Conservation (phyloP, 306 rosid species). For the Prosopis cineraria region DNA sequence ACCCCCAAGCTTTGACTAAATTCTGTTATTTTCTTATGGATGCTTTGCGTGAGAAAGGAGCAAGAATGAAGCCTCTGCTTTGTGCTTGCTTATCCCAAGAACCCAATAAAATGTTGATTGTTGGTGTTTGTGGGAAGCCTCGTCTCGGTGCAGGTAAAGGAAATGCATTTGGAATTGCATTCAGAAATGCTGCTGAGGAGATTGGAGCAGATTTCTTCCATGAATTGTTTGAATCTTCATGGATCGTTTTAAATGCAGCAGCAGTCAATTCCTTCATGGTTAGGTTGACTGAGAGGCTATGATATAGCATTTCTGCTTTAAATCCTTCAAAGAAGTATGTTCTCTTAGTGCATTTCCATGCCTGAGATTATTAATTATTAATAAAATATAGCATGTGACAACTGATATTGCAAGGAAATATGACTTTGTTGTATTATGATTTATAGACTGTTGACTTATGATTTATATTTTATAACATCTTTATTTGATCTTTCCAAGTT, state of each 20-base stretch:
- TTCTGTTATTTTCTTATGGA: conserved; percentile 94
- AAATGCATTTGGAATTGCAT: conserved; percentile 84
- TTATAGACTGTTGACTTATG: conserved; percentile 20
- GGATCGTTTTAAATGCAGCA: conserved; percentile 80
- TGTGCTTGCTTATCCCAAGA: conserved; percentile 94
- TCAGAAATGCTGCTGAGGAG: conserved; percentile 79
- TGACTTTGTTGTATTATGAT: conserved; percentile 33
- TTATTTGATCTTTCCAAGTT: conserved; percentile 24
- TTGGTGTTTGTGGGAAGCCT: conserved; percentile 96
- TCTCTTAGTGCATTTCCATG: conserved; percentile 28
- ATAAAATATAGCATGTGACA: conserved; percentile 27
- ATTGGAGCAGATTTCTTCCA: conserved; percentile 79
- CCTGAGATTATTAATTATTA: conserved; percentile 36
- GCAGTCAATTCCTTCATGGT: conserved; percentile 87
- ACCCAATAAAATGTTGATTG: conserved; percentile 70
- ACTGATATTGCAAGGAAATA: conserved; percentile 29
- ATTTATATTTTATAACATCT: conserved; percentile 28
- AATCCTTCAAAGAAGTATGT: conserved; percentile 15
- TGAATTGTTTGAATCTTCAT: conserved; percentile 91
- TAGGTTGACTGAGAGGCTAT: conserved; percentile 83
- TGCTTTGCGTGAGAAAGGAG: conserved; percentile 91
- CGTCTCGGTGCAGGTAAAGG: conserved; percentile 88
- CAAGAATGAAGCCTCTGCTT: conserved; percentile 91
- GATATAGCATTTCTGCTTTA: conserved; percentile 37
- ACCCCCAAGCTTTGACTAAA: conserved; percentile 93